Percentiles rank a stretch among this genome's conserved stretches.
These are phyloP conservation scores for Haematococcus sp. DNA, from an alignment of 139 green algal genomes.

Conservation along the genomic window DNA sequence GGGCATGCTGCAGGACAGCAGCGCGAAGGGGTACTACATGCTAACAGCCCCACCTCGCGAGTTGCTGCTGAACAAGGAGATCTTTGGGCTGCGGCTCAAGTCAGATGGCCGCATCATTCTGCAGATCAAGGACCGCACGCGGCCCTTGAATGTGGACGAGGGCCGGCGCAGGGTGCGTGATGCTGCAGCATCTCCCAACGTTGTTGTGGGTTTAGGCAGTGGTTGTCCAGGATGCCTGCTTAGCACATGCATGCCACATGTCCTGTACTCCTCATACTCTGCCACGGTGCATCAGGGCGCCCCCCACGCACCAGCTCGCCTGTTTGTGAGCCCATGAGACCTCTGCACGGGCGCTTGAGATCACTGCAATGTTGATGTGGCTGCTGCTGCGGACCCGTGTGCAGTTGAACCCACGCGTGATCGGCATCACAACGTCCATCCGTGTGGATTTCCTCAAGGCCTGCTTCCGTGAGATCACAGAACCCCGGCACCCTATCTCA, in stretches of 20 bases:
- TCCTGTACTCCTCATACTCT: too few species aligned
- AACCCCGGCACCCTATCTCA: slow-evolving; percentile 7
- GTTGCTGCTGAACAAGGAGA: slow-evolving; percentile 4
- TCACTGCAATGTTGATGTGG: too few species aligned
- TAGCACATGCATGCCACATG: too few species aligned
- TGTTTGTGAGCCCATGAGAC: too few species aligned
- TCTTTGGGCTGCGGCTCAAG: slow-evolving; percentile 11
- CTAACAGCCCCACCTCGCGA: background rate
- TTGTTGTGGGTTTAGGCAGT: too few species aligned
- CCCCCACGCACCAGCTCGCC: too few species aligned
- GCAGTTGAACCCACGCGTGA: slow-evolving; percentile 3
- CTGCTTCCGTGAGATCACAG: background rate
- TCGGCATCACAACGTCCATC: slow-evolving; percentile 16
- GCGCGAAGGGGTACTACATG: background rate
- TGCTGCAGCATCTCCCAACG: background rate
- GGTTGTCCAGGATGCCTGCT: too few species aligned
- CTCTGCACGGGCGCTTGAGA: too few species aligned
- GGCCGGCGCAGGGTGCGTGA: slow-evolving; percentile 2
- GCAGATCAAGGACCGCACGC: slow-evolving; percentile 3
- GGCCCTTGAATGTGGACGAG: background rate
- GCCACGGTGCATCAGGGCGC: too few species aligned
- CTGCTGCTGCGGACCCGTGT: background rate
- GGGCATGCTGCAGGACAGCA: background rate
- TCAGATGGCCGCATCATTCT: slow-evolving; percentile 3
- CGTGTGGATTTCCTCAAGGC: slow-evolving; percentile 6